A percentile compares a stretch with the other conserved stretches of the same genome.
Evolutionary conservation across 139 green algal genomes (phyloP).

Genomic region (Micractinium conductrix): DNA sequence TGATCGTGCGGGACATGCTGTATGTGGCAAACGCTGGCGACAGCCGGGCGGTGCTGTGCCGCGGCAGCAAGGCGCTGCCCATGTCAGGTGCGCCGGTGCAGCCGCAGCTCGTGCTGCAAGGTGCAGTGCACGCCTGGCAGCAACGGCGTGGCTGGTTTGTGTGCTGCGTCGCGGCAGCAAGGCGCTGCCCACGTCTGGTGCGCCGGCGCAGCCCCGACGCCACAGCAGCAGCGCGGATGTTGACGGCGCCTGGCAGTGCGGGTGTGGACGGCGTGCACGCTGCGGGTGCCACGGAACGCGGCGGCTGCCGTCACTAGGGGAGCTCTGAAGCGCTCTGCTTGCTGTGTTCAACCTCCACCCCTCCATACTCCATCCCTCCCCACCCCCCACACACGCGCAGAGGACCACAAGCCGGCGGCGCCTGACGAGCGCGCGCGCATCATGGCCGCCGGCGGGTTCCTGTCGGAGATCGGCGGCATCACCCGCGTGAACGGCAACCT

Average conservation of each 20-base stretch:
- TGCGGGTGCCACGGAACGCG: too few relatives aligned
- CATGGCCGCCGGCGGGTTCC: conserved; percentile 79
- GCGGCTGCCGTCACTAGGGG: too few relatives aligned
- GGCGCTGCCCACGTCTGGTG: conserved; percentile 50
- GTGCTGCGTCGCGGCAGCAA: conserved; percentile 71
- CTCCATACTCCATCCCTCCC: too few relatives aligned
- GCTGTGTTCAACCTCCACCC: too few relatives aligned
- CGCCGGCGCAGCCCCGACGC: not conserved
- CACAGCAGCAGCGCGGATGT: too few relatives aligned
- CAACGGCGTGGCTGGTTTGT: too few relatives aligned
- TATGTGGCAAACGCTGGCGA: conserved; percentile 94
- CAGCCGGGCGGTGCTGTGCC: conserved; percentile 83
- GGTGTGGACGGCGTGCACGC: too few relatives aligned
- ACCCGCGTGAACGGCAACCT: conserved; percentile 94
- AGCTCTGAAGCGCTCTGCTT: too few relatives aligned
- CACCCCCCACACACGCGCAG: not conserved
- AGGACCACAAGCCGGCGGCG: conserved; percentile 86
- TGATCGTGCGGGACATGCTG: conserved; percentile 74
- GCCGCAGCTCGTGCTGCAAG: too few relatives aligned
- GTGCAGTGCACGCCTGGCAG: too few relatives aligned
- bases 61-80: conserved; percentile 45
- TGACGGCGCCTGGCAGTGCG: too few relatives aligned
- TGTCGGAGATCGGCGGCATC: conserved; percentile 57
- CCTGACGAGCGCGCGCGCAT: conserved; percentile 79
- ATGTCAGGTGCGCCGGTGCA: conserved; percentile 33